Base-by-base conservation (phyloP, 306 rosid genomes). In the Phaseolus lunatus region DNA sequence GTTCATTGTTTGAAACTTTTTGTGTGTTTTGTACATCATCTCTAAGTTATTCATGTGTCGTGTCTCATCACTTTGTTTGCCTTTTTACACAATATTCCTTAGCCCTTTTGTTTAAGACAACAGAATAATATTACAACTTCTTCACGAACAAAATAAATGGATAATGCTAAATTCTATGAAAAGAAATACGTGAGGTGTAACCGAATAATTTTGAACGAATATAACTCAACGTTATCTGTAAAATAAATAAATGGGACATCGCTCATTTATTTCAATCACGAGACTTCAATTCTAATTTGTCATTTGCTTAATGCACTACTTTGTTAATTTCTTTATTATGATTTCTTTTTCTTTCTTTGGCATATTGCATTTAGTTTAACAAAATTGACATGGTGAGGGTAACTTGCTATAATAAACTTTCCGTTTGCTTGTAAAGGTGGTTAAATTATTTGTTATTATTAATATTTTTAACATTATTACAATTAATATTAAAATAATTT, bases 71-170 rank as follows among this genome's bases (percentile, higher is more conserved):
- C 18, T 33, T 63, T 7, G 5, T 41, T 20, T 2, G n/a, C 63
- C 52, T 24, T 62, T 26, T 22, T 41, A 39, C 29, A 24, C 48
- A 26, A 16, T 70, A 70, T 80, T 72, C 73, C 68, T 3, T 39
- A 14, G 27, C 74, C 66, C 61, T 52, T 72, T 62, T 37, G 11
- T 16, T 29, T 11, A 29, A 29, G 61, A 29, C 61, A 50, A 49
- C 62, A 41, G 20, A 22, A 9, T 26, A 58, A 58, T 73, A 73
- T 43, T 16, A 9, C 4, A 41, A 4, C 41, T 41, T n/a, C 10
- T 2, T 19, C 5, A 18, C 16, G 18, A 31, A 31, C 6, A 50
- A 20, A 16, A 48, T 6, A 24, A 5, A 13, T n/a, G 68, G 45
- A 62, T 62, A 31, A 62, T 16, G 20, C 23, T 8, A 31, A 14